These are phyloP conservation scores for Dryas octopetala DNA, from an alignment of 306 rosid genomes.

Conservation along the genomic window DNA sequence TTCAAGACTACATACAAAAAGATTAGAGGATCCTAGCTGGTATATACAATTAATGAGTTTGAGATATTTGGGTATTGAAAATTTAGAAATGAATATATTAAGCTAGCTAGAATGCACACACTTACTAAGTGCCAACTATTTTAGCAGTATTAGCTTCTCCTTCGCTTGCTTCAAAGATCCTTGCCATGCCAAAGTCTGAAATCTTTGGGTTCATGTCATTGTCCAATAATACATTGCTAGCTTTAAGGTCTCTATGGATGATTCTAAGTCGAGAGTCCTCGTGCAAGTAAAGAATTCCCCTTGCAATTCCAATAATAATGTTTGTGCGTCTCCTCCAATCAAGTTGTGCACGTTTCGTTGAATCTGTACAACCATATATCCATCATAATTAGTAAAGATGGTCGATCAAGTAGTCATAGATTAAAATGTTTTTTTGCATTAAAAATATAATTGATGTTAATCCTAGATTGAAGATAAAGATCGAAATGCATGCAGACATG, in stretches of 20 bases:
- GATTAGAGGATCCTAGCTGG: too few species aligned
- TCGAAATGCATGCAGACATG: too few species aligned
- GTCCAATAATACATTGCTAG: slow-evolving; percentile 59
- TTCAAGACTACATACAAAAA: too few species aligned
- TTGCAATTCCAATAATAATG: slow-evolving; percentile 54
- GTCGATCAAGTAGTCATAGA: neutral
- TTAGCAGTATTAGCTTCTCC: slow-evolving; percentile 40
- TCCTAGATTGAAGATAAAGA: too few species aligned
- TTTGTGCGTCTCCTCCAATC: slow-evolving; percentile 53
- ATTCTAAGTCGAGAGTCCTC: slow-evolving; percentile 62
- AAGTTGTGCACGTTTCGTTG: slow-evolving; percentile 18
- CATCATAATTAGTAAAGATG: neutral
- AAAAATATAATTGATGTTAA: too few species aligned
- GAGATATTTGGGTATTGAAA: too few species aligned
- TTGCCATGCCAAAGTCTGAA: slow-evolving; percentile 78
- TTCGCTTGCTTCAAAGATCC: slow-evolving; percentile 39
- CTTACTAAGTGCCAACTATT: slow-evolving; percentile 73
- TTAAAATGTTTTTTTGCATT: neutral
- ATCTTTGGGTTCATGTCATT: slow-evolving; percentile 55
- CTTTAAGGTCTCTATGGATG: slow-evolving; percentile 67
- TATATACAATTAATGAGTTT: too few species aligned
- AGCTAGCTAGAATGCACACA: neutral
- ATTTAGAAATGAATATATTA: neutral
- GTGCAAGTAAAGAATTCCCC: slow-evolving; percentile 64
- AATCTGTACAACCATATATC: neutral